Evolutionary conservation across 257 asterid species (phyloP), one percentile per base, ranked within the genome.

Genomic region (Solanum tacnaense): DNA sequence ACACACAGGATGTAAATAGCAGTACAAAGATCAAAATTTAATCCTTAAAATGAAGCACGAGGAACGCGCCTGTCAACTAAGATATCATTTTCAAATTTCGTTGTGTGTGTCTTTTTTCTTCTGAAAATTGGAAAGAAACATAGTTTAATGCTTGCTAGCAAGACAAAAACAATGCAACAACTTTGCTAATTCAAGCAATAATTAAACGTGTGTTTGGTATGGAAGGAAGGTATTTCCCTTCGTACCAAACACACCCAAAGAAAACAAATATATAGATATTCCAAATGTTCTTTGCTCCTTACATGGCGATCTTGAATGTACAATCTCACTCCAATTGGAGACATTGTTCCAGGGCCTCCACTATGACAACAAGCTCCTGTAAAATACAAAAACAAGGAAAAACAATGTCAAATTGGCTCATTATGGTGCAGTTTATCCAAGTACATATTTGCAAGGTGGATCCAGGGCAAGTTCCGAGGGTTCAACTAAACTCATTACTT

Each of bases 261-360:
- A 29, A 6, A 39, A 39, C 23, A 76, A 39, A 76, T 41, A 76
- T n/a, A n/a, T 39, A 3, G 23, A 12, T 39, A n/a, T 39, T 76
- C 35, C 34, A 39, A 76, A 29, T 12, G 35, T 76, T 76, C 23
- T n/a, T 65, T 44, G 52, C 44, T 31, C 76, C 87, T 90, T 90
- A 94, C 98, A 89, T 94, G 91, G 89, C 88, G 95, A 87, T 94
- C 92, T 84, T 87, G 95, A 89, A 94, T 83, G 52, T 89, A 89
- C 92, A 94, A 82, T 71, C 75, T 67, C 41, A 94, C 89, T 83
- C 89, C 94, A n/a, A 58, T 20, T 27, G 90, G 90, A 13, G 92
- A 84, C 96, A 92, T 94, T 72, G 82, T 31, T 89, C 92, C 94
- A 76, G 16, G 62, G 38, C 88, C 88, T 81, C 87, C 91, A 86